Evolutionary conservation across 306 rosid species (phyloP), one percentile per base, ranked within the genome.

Genomic region (Prunus fruticosa): DNA sequence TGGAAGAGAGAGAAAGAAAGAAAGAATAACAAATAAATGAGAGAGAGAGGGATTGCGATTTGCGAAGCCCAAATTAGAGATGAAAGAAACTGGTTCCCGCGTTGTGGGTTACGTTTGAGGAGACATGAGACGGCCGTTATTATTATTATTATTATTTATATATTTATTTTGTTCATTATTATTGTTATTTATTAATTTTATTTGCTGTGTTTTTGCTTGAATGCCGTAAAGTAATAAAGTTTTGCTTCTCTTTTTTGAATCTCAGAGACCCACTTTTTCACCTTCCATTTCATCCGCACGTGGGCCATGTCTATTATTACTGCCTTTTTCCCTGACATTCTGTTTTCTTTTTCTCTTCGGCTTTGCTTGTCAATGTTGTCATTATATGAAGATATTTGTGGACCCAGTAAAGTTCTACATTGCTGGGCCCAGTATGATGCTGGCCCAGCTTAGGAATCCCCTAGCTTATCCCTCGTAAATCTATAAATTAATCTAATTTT

Each of bases 1-100:
- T 46, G 25, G 23, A 43, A 18, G 47, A 41, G 71, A 47, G 67
- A 18, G 47, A 41, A 70, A 47, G 52, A 62, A 7, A n/a, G 74
- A 81, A 53, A 20, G 53, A 64, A 27, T 14, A 15, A 47, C 16
- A 28, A 27, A 13, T 13, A 25, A 54, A 8, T 7, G 30, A 64
- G 67, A 53, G 74, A 53, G 74, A 73, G 28, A 22, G 23, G 22
- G 22, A 23, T 56, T 20, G 15, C 27, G 23, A 6, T 52, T 52
- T 52, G 15, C 20, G 20, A 43, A 27, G 15, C 11, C 74, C 52
- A 41, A 80, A 52, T 52, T 15, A 15, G 57, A 15, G 22, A 18
- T 5, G 43, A 38, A 38, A 38, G 43, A 61, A 28, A 62, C 47
- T 73, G 79, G 79, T 86, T 86, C 89, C 89, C 89, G 87, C 89